phyloP scores from a whole-genome alignment of 257 asterid genomes.

The Salvia miltiorrhiza region DNA sequence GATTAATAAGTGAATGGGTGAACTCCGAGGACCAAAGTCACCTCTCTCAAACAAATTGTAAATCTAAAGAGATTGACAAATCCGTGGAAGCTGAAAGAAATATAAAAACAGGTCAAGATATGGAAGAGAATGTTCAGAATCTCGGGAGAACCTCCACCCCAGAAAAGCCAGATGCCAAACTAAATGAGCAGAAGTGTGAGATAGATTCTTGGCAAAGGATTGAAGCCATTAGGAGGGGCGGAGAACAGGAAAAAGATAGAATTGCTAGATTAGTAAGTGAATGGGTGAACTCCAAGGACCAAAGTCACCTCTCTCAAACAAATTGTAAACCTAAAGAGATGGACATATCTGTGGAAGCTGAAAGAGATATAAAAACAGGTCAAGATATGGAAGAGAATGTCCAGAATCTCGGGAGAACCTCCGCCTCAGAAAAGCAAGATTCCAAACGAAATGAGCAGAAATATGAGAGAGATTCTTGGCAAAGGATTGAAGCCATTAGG shows the following conservation, averaged over 20 bases:
- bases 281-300: not conserved
- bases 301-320: slow-evolving; percentile 23
- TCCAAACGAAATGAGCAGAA: slow-evolving; percentile 36
- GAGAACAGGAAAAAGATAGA: too few species aligned
- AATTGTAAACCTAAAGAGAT: slow-evolving; percentile 21
- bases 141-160: slow-evolving; percentile 17
- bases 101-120: slow-evolving; percentile 28
- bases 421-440: slow-evolving; percentile 33
- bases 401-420: slow-evolving; percentile 29
- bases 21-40: slow-evolving; percentile 9
- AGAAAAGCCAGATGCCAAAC: slow-evolving; percentile 40
- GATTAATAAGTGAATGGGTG: slow-evolving; percentile 11
- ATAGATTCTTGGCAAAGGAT: too few species aligned
- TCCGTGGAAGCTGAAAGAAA: slow-evolving; percentile 35
- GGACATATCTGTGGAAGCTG: slow-evolving; percentile 34
- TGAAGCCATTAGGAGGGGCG: too few species aligned
- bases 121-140: slow-evolving; percentile 32
- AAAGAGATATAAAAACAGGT: slow-evolving; percentile 30
- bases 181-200: too few species aligned
- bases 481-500: slow-evolving; percentile 62
- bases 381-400: slow-evolving; percentile 28
- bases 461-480: slow-evolving; percentile 24
- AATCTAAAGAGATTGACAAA: slow-evolving; percentile 28
- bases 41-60: slow-evolving; percentile 24
- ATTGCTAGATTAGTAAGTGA: slow-evolving; percentile 21